phyloP scores from a whole-genome alignment of 1,139 yeast genomes.

The Spathaspora sp. region DNA sequence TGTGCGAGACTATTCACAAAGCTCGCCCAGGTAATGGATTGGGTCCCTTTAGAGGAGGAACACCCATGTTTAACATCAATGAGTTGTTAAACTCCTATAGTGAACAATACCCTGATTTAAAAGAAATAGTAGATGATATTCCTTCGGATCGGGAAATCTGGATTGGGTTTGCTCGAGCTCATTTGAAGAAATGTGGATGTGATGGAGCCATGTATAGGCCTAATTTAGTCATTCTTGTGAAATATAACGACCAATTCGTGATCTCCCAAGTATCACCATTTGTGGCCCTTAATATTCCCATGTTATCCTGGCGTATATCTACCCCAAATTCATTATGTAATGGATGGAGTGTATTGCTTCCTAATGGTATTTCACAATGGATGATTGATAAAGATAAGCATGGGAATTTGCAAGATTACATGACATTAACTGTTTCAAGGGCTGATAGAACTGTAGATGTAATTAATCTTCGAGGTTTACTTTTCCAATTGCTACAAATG shows the following conservation, averaged over 20 bases:
- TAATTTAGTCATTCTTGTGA: conserved; percentile 35
- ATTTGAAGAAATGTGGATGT: conserved; percentile 47
- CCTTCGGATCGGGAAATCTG: conserved; percentile 41
- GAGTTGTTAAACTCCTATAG: conserved; percentile 12
- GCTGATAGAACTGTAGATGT: conserved; percentile 31
- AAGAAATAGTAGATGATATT: conserved; percentile 1
- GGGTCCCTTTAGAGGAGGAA: conserved; percentile 33
- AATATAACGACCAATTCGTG: conserved; percentile 35
- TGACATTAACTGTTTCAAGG: conserved; percentile 31
- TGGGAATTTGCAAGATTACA: conserved; percentile 28
- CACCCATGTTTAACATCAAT: conserved; percentile 21
- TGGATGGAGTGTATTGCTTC: conserved; percentile 29
- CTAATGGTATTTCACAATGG: conserved; percentile 19
- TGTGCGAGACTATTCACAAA: not conserved
- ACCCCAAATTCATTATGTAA: conserved; percentile 29
- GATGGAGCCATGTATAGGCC: conserved; percentile 48
- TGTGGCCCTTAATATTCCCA: conserved; percentile 34
- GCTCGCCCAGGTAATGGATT: conserved; percentile 10
- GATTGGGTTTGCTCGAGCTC: conserved; percentile 50
- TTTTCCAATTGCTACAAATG: conserved; percentile 19
- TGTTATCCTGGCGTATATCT: conserved; percentile 20
- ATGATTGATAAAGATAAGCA: conserved; percentile 12
- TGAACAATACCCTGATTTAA: conserved; percentile 6
- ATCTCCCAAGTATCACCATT: conserved; percentile 29
- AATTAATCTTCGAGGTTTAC: conserved; percentile 29